Percentiles rank a stretch among this genome's conserved stretches.
phyloP scores from a whole-genome alignment of 2,329 filamentous ascomycete species.

The Triangularia verruculosa region DNA sequence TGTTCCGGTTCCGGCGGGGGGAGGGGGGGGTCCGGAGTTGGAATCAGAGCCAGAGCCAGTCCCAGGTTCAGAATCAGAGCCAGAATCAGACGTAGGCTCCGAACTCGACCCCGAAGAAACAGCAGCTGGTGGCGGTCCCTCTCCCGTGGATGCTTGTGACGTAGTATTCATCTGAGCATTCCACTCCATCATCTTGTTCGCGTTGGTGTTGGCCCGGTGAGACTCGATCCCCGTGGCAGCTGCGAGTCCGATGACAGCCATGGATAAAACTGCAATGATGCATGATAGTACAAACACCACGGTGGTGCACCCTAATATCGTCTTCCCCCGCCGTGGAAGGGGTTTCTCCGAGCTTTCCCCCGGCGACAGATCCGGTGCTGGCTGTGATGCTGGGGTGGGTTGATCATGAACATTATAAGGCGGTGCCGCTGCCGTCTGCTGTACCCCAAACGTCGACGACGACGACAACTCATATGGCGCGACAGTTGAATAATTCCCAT shows the following conservation, averaged over 20 bases:
- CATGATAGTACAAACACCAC: slow-evolving; percentile 41
- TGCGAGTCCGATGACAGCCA: slow-evolving; percentile 43
- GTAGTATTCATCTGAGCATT: slow-evolving; percentile 6
- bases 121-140: background rate
- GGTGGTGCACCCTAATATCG: slow-evolving; percentile 37
- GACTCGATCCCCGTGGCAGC: slow-evolving; percentile 43
- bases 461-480: background rate
- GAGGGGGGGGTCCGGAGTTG: background rate
- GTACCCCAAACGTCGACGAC: slow-evolving; percentile 9
- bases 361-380: background rate
- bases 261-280: slow-evolving; percentile 40
- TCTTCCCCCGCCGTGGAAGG: background rate
- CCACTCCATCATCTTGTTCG: slow-evolving; percentile 33
- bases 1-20: background rate
- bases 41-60: background rate
- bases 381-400: background rate
- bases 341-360: background rate
- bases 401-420: slow-evolving; percentile 13
- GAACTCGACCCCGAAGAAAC: background rate
- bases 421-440: slow-evolving; percentile 13
- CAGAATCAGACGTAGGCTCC: background rate
- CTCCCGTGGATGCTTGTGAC: background rate
- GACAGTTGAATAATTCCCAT: background rate
- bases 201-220: slow-evolving; percentile 38
- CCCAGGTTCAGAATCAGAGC: background rate